These are phyloP conservation scores for Colletotrichum orchidophilum DNA, from an alignment of 2,329 filamentous ascomycete species.

Conservation along the genomic window DNA sequence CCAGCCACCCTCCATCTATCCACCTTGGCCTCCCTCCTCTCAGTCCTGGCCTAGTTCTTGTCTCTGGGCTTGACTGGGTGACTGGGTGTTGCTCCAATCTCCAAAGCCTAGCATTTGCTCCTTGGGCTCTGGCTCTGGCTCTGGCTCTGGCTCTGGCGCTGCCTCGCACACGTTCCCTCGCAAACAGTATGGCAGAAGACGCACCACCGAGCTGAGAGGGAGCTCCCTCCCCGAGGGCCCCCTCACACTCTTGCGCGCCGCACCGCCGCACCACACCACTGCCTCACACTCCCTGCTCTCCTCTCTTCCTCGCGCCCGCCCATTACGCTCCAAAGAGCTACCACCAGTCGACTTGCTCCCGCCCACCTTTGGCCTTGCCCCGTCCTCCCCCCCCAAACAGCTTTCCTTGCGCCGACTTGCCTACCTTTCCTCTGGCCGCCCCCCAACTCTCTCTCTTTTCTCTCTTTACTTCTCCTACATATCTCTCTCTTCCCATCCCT, in stretches of 20 bases:
- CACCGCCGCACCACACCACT: constrained; percentile 17
- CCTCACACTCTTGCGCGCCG: constrained; percentile 15
- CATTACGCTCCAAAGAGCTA: constrained; percentile 7
- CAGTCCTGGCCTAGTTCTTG: constrained; percentile 2
- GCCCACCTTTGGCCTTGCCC: constrained; percentile 27
- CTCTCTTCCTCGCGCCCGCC: constrained; percentile 22
- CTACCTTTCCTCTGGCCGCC: constrained; percentile 28
- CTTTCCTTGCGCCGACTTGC: constrained; percentile 32
- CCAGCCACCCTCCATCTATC: constrained; percentile 25
- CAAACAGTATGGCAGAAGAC: constrained; percentile 24
- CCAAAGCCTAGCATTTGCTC: constrained; percentile 14
- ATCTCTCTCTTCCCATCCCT: constrained; percentile 19
- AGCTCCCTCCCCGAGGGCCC: constrained; percentile 18
- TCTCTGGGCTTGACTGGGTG: neutral
- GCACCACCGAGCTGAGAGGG: constrained; percentile 25
- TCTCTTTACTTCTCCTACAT: constrained; percentile 28
- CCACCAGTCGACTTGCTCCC: constrained; percentile 29
- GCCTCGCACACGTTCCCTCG: constrained; percentile 26
- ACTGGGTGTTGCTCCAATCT: constrained; percentile 18
- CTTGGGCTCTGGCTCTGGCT: constrained; percentile 10
- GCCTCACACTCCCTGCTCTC: constrained; percentile 20
- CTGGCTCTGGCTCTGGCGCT: constrained; percentile 2
- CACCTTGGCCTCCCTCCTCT: constrained; percentile 20
- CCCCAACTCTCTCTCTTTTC: constrained; percentile 26
- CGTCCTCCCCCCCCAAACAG: constrained; percentile 29